Evolutionary conservation across 371 early-diverging fungal genomes (phyloP), one percentile per base, ranked within the genome.

Genomic region (Mucor piriformis): DNA sequence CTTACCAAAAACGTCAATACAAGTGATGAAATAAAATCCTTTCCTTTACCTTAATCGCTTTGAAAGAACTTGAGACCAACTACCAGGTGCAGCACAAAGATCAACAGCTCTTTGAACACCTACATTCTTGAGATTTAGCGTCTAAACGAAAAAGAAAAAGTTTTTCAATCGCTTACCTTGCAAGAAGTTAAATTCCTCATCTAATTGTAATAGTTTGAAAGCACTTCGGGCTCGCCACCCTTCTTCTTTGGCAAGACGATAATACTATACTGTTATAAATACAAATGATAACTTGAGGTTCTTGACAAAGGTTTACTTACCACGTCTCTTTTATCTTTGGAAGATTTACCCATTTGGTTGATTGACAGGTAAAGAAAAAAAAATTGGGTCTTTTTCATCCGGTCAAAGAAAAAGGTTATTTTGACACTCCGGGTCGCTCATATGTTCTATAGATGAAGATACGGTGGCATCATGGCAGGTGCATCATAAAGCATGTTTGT

Each of bases 71-170:
- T 99, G 99, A 34, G 93, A 91, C 99, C 99, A 99, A 75, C 95
- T 95, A 20, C 99, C 99, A 0, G 99, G 99, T 3, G 99, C 99
- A 15, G 99, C 99, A 77, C 99, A 99, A 42, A 99, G 83, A 83
- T 99, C 99, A 23, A 99, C 98, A 23, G 93, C 94, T 59, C 90
- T 82, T 32, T 85, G 86, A n/a, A 96, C 94, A 25, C 89, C 88
- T 89, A 29, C 8, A 29, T 29, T 29, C 29, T 29, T 29, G 6
- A 29, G 29, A 29, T 4, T 29, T 4, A 6, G 29, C 1, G 0
- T 29, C 29, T 10, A 27, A 29, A 48, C 5, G 3, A 21, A 46
- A 21, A 46, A 20, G 21, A 20, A 38, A 24, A n/a, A n/a, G n/a
- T n/a, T n/a, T n/a, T n/a, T n/a, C n/a, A n/a, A n/a, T n/a, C n/a